Base-by-base conservation (phyloP, 2,329 filamentous ascomycete species). In the Incumbomyces delicatus region DNA sequence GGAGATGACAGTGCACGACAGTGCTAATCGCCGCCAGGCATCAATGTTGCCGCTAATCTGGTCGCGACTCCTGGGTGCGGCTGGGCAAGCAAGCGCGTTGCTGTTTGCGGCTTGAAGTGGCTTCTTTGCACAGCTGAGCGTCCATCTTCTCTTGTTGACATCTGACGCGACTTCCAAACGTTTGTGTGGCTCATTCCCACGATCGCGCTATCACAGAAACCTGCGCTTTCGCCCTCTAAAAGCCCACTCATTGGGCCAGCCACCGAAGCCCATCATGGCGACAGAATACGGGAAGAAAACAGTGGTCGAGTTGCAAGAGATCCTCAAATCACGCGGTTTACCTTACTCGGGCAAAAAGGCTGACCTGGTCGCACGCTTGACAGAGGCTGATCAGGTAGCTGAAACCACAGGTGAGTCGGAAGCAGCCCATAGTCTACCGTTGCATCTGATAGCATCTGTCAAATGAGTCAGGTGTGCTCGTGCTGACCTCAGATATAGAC, bases 281-380 rank as follows among this genome's bases (percentile, higher is more conserved):
- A 43, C 64, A 49, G 69, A 72, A 50, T 73, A 73, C 62, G 60
- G 62, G 51, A 72, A 71, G 54, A 71, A 72, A 59, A 73, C 70
- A 43, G 70, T 71, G 45, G 68, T 66, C 14, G 69, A 73, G 50
- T 60, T 73, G 35, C 60, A 69, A 49, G 70, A 73, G 52, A 68
- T 73, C 32, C 66, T 73, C 49, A 73, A 72, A 56, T 60, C 65
- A 17, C 69, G 70, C 34, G 65, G 61, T n/a, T 62, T 73, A 33
- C 62, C 68, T 6, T 65, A 70, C 56, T 68, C 66, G 2, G 70
- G 70, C 48, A 73, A 73, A 53, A 73, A 73, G 55, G 70, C 69
- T 16, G 70, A 73, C 4, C 61, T 73, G 46, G 62, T 73, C 36
- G 66, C 68, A 39, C 68, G 70, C 47, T 60, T 73, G 36, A 63